A percentile compares a stretch with the other conserved stretches of the same genome.
Evolutionary conservation across 345 rosid species (phyloP).

Genomic region (Corchorus capsularis): DNA sequence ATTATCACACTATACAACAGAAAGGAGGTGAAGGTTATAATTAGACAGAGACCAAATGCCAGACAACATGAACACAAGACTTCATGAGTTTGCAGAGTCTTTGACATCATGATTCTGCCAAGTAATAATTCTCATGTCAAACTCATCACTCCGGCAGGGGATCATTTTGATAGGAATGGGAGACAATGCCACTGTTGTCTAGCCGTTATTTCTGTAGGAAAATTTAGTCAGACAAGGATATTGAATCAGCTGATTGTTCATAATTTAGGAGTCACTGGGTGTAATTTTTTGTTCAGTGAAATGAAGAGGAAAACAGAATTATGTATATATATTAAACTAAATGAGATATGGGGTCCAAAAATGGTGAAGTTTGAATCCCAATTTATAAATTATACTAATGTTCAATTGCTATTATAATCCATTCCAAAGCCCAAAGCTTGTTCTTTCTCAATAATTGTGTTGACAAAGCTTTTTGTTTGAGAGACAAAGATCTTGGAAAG

Average conservation of each 20-base stretch:
- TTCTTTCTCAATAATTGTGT: neutral
- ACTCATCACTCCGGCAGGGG: neutral
- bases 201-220: neutral
- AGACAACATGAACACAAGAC: neutral
- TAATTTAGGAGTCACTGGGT: neutral
- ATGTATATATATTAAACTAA: neutral
- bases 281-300: neutral
- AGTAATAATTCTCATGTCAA: neutral
- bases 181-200: neutral
- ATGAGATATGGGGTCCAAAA: neutral
- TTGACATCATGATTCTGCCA: neutral
- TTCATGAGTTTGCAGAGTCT: neutral
- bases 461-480: neutral
- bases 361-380: too few species aligned
- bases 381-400: too few species aligned
- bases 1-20: neutral
- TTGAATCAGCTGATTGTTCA: neutral
- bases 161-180: neutral
- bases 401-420: neutral
- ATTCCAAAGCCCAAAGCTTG: neutral
- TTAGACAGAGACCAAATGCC: neutral
- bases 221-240: neutral
- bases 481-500: slow-evolving; percentile 2
- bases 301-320: neutral
- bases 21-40: neutral